Base-by-base conservation (phyloP, 164 flowering plant species). In the Chimonanthus praecox region DNA sequence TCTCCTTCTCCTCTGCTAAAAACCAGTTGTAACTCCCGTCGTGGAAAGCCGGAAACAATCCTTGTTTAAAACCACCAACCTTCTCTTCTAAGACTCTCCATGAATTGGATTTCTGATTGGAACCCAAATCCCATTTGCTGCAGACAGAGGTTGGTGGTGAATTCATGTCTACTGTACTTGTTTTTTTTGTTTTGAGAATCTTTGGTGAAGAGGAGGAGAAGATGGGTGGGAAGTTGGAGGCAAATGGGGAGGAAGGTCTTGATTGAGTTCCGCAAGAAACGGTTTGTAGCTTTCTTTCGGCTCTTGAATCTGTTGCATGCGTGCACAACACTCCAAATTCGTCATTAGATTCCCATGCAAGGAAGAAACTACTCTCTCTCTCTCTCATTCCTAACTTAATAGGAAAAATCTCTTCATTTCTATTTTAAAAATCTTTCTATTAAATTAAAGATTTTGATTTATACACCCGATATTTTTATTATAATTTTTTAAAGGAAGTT, bases 251-350 rank as follows among this genome's bases (percentile, higher is more conserved):
- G 21, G 70, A 13, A 3, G 45, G 33, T n/a, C 16, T 54, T 54
- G 60, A 54, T 11, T 54, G 58, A 68, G 54, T 47, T 33, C 20
- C 68, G 58, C 68, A 72, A 72, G 74, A 64, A 72, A 72, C 68
- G 7, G 73, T 18, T 47, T 71, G 18, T 16, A n/a, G 46, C 16
- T 54, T 46, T 61, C 6, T 18, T 71, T 49, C 51, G 45, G 21
- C 20, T 51, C 18, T 66, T 33, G 74, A 47, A 72, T 20, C 20
- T 43, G n/a, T 50, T 62, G 8, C 47, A 46, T 16, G 68, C 74
- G 54, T 72, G 60, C 60, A 6, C 16, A 48, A 48, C 68, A 72
- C 68, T 72, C 68, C 21, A 72, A 46, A 13, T 46, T 13, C 67
- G 15, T 45, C 66, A 61, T 47, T 46, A 16, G 44, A 60, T 60